Conservation (phyloP, 208 protist genomes). For the Crithidia expoeki region DNA sequence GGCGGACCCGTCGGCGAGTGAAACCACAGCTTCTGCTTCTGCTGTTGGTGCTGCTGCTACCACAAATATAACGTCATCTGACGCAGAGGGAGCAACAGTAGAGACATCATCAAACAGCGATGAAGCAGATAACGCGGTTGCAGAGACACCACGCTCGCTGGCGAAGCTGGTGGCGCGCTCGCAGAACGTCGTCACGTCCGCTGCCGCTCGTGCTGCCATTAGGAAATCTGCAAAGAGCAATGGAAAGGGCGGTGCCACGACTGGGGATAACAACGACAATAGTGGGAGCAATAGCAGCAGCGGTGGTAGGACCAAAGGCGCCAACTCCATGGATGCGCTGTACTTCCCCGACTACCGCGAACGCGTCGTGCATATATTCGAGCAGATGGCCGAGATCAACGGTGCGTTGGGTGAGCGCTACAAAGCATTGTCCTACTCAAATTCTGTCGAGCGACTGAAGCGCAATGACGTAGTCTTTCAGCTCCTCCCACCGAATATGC, state of each 20-base stretch:
- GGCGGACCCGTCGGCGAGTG: not conserved
- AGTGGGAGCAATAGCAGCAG: not conserved
- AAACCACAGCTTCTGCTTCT: not conserved
- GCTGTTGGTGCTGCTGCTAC: not conserved
- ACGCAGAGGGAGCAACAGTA: not conserved
- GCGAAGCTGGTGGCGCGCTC: conserved; percentile 7
- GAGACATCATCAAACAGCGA: not conserved
- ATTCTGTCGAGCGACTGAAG: conserved; percentile 66
- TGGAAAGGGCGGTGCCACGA: not conserved
- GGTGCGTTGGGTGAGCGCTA: conserved; percentile 74
- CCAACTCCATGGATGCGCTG: conserved; percentile 30
- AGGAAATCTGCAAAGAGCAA: not conserved
- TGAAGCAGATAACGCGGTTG: not conserved
- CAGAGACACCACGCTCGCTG: not conserved
- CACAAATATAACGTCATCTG: too few species aligned
- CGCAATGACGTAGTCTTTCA: conserved; percentile 66
- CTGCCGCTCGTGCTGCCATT: not conserved
- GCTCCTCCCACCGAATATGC: conserved; percentile 73
- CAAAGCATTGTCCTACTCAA: conserved; percentile 74
- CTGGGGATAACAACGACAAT: not conserved
- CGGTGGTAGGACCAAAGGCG: conserved; percentile 8
- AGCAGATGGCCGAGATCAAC: conserved; percentile 83
- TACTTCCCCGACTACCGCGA: conserved; percentile 82
- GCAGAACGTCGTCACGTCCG: conserved; percentile 8
- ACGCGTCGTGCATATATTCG: conserved; percentile 72